A percentile compares a stretch with the other conserved stretches of the same genome.
Evolutionary conservation across 1,284 basidiomycete species (phyloP).

Genomic region (Cryptococcus maquisensis): DNA sequence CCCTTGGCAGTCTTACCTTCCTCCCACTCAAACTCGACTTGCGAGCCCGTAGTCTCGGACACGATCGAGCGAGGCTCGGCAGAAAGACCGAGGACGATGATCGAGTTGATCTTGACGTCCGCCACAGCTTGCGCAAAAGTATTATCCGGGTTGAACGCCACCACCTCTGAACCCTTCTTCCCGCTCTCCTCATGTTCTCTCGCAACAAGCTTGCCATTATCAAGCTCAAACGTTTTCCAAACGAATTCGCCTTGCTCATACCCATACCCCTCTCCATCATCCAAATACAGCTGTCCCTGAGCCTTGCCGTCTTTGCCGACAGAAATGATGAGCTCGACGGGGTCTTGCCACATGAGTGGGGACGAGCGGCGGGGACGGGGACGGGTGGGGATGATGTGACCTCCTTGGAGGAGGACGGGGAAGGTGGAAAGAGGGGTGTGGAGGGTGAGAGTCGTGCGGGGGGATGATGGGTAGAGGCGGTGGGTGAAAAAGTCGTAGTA

Average conservation of each 20-base stretch:
- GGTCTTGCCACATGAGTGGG: conserved; percentile 82
- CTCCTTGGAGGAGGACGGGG: conserved; percentile 87
- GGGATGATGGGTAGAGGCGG: conserved; percentile 61
- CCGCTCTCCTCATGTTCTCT: conserved; percentile 20
- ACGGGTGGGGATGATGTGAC: conserved; percentile 80
- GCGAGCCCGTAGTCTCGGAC: conserved; percentile 49
- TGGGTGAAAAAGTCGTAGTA: conserved; percentile 92
- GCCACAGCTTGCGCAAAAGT: conserved; percentile 62
- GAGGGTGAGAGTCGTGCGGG: conserved; percentile 66
- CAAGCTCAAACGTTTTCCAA: conserved; percentile 71
- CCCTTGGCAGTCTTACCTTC: conserved; percentile 54
- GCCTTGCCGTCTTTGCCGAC: conserved; percentile 65
- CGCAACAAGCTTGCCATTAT: conserved; percentile 40
- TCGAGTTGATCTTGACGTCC: conserved; percentile 70
- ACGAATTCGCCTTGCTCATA: conserved; percentile 75
- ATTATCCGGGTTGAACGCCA: conserved; percentile 38
- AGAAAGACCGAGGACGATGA: conserved; percentile 70
- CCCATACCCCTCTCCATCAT: conserved; percentile 84
- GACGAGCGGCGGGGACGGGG: conserved; percentile 83
- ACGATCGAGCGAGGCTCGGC: conserved; percentile 56
- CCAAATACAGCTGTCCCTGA: conserved; percentile 83
- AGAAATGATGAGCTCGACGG: conserved; percentile 85
- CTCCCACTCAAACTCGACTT: conserved; percentile 56
- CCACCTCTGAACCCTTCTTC: conserved; percentile 41
- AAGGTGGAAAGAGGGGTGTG: conserved; percentile 72